These are phyloP conservation scores for Fusarium humuli DNA, from an alignment of 2,329 filamentous ascomycete species.

Conservation along the genomic window DNA sequence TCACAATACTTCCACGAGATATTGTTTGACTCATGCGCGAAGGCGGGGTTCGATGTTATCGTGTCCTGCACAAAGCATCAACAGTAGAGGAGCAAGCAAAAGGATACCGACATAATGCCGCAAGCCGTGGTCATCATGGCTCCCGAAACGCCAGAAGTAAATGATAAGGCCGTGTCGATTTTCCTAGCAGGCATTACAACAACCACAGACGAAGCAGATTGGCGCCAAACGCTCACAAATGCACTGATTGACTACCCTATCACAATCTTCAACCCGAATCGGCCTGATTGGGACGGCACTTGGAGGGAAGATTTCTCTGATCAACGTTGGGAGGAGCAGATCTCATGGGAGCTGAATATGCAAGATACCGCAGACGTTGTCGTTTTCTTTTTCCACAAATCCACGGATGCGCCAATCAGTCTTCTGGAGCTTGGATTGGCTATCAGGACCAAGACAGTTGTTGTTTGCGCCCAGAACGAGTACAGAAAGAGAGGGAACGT, in stretches of 20 bases:
- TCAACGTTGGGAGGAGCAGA: constrained; percentile 63
- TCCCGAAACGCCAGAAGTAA: not conserved
- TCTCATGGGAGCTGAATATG: constrained; percentile 71
- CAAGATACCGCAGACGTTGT: constrained; percentile 65
- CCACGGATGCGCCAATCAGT: constrained; percentile 66
- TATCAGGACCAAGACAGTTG: constrained; percentile 59
- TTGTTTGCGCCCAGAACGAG: constrained; percentile 64
- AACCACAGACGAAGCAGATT: constrained; percentile 56
- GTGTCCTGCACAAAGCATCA: too few species aligned
- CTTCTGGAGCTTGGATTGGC: constrained; percentile 71
- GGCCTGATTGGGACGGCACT: constrained; percentile 65
- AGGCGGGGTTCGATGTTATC: too few species aligned
- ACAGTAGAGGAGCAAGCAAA: too few species aligned
- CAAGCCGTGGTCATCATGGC: constrained; percentile 14
- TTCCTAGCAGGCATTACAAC: constrained; percentile 71
- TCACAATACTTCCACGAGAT: too few species aligned
- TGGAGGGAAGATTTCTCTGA: constrained; percentile 64
- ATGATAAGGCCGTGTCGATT: constrained; percentile 48
- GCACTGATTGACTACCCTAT: constrained; percentile 59
- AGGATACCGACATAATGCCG: not conserved
- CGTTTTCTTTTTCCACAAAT: constrained; percentile 66
- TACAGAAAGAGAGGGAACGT: constrained; percentile 73
- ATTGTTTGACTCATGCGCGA: too few species aligned
- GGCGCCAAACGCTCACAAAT: constrained; percentile 60
- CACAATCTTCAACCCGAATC: constrained; percentile 68